Percentiles rank a stretch among this genome's conserved stretches.
These are phyloP conservation scores for Benincasa hispida DNA, from an alignment of 306 rosid species.

Conservation along the genomic window DNA sequence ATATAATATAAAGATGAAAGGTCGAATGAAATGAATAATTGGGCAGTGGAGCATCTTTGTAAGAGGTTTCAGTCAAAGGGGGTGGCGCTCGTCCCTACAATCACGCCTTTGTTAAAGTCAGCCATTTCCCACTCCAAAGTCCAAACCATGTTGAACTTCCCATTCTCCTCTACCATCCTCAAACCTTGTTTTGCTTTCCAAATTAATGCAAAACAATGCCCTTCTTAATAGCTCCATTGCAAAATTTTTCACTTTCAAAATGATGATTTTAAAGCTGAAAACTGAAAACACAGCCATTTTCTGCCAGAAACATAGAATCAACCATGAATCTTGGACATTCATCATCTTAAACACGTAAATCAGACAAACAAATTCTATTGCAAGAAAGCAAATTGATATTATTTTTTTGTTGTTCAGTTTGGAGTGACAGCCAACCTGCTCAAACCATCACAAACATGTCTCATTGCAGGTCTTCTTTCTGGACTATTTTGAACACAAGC, in stretches of 20 bases:
- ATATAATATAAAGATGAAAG: background rate
- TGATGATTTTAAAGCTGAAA: background rate
- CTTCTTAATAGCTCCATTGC: no score
- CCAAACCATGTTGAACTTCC: background rate
- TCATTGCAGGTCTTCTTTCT: constrained; percentile 86
- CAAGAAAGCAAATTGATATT: background rate
- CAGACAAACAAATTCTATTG: background rate
- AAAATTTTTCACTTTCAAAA: background rate
- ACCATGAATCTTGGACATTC: background rate
- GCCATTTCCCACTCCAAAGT: background rate
- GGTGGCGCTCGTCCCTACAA: background rate
- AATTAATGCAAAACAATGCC: background rate
- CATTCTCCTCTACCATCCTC: background rate
- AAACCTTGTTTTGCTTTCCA: background rate
- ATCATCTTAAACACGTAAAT: background rate
- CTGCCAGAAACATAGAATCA: background rate
- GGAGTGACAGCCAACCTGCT: constrained; percentile 44
- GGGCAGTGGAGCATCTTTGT: background rate
- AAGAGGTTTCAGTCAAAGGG: background rate
- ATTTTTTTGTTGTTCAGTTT: constrained; percentile 20
- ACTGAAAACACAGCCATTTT: background rate
- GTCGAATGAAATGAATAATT: background rate
- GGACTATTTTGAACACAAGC: constrained; percentile 80
- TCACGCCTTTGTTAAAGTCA: background rate
- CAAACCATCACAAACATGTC: constrained; percentile 70